These are phyloP conservation scores for Haplosporangium gracile DNA, from an alignment of 192 early-diverging fungal genomes.

Conservation along the genomic window DNA sequence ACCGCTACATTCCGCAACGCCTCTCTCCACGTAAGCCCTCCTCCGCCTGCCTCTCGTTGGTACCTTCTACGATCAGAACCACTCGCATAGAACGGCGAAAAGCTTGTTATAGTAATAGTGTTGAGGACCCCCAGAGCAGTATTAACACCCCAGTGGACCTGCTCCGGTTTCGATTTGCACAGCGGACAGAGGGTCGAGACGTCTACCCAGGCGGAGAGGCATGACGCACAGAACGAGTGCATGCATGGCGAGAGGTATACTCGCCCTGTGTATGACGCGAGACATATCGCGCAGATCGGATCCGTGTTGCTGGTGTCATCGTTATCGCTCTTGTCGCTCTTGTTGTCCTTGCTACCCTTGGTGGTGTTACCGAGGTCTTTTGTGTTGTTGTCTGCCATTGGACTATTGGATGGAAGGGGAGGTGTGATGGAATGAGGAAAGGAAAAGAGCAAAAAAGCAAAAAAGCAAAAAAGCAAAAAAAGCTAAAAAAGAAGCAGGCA, in stretches of 20 bases:
- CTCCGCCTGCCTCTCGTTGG: neutral
- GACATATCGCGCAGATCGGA: constrained; percentile 35
- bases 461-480: neutral
- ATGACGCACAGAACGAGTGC: constrained; percentile 43
- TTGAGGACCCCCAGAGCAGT: constrained; percentile 25
- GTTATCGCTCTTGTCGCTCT: neutral
- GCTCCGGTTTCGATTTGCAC: constrained; percentile 25
- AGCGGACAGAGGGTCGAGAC: constrained; percentile 25
- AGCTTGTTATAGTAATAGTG: constrained; percentile 10
- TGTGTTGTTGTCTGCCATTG: neutral
- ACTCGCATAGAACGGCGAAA: neutral
- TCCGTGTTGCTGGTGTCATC: neutral
- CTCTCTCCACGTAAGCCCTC: neutral
- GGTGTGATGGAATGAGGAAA: neutral
- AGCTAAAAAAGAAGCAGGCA: too few species aligned
- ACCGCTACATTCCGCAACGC: neutral
- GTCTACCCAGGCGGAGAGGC: constrained; percentile 39
- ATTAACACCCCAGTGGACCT: constrained; percentile 33
- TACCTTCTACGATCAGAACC: neutral
- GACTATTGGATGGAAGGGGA: neutral
- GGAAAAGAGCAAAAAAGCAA: neutral
- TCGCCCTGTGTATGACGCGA: constrained; percentile 15
- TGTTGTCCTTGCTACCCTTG: neutral
- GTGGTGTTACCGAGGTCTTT: neutral
- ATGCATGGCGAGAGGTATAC: constrained; percentile 43